phyloP scores from a whole-genome alignment of 331 rosid species.

The Malus hybrid region DNA sequence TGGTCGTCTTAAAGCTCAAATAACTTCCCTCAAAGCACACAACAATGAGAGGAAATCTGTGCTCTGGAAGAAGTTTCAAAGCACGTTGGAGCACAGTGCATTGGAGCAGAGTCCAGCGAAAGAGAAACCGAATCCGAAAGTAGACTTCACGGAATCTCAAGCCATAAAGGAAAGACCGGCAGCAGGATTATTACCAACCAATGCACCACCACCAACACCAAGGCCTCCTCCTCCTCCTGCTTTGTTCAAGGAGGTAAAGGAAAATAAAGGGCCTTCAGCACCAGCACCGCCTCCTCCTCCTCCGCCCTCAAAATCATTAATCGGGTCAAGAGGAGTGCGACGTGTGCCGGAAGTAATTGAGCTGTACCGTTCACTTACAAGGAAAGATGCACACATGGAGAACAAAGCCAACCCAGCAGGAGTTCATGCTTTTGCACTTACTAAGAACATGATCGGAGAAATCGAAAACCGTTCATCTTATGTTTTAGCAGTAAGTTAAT shows the following conservation, averaged over 20 bases:
- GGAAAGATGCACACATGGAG: conserved; percentile 51
- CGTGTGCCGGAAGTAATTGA: conserved; percentile 90
- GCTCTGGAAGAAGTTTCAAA: conserved; percentile 87
- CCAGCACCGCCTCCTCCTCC: conserved; percentile 69
- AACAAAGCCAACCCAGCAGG: conserved; percentile 38
- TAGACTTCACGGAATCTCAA: conserved; percentile 29
- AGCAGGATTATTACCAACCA: conserved; percentile 9
- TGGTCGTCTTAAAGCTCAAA: conserved; percentile 46
- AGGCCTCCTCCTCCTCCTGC: conserved; percentile 22
- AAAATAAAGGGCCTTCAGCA: conserved; percentile 19
- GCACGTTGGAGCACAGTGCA: conserved; percentile 41
- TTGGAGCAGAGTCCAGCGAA: conserved; percentile 26
- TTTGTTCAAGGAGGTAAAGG: conserved; percentile 26
- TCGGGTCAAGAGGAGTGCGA: conserved; percentile 51
- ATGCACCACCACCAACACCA: conserved; percentile 38
- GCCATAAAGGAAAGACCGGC: conserved; percentile 35
- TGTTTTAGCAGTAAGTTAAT: conserved; percentile 67
- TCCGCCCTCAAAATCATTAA: conserved; percentile 40
- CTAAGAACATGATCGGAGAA: conserved; percentile 93
- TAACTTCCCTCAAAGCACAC: conserved; percentile 57
- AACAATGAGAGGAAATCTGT: conserved; percentile 67
- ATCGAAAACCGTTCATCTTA: conserved; percentile 74
- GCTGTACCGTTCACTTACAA: conserved; percentile 71
- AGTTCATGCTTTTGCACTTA: conserved; percentile 50
- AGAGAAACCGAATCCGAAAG: conserved; percentile 23